Base-by-base conservation (phyloP, 106 monocot species). In the Allium fistulosum region DNA sequence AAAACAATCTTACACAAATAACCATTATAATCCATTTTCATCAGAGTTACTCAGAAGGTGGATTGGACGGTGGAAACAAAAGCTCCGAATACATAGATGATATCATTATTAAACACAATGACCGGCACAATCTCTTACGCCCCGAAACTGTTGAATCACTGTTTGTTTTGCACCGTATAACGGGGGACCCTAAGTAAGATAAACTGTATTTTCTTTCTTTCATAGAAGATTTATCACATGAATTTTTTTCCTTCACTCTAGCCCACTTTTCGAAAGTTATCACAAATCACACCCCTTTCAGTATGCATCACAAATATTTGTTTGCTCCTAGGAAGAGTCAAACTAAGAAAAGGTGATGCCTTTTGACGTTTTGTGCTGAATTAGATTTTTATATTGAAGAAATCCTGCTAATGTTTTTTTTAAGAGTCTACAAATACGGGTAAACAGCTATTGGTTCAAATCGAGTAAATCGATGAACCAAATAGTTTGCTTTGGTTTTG, bases 61-160 rank as follows among this genome's bases (percentile, higher is more conserved):
- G 81, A 0, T 69, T 67, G 67, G 81, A 71, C 79, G 94, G 91
- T 72, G 91, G 91, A 51, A 96, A 92, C 63, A 85, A 69, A 68
- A 96, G 79, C 53, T 91, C 91, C 4, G 83, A 91, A 51, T 96
- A 91, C 72, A 53, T 84, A 27, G 63, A 92, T 68, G 95, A 96
- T 70, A 96, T 96, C 67, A 78, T 88, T 50, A 96, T 96, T 60
- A 96, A 84, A 69, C 84, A 52, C 69, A 81, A 83, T 74, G 95
- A 96, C 70, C 88, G 85, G 7, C 95, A 96, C 80, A 96, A 96
- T 71, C 85, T 96, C 69, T 71, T 96, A 61, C 88, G 95, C 7
- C 95, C 95, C 16, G 95, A 96, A 72, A 91, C 95, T 50, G 91
- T 96, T 46, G 95, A 96, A 82, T 96, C 95, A 13, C 69, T 96